Evolutionary conservation across 345 rosid genomes (phyloP), one percentile per base, ranked within the genome.

Genomic region (Brassica nigra): DNA sequence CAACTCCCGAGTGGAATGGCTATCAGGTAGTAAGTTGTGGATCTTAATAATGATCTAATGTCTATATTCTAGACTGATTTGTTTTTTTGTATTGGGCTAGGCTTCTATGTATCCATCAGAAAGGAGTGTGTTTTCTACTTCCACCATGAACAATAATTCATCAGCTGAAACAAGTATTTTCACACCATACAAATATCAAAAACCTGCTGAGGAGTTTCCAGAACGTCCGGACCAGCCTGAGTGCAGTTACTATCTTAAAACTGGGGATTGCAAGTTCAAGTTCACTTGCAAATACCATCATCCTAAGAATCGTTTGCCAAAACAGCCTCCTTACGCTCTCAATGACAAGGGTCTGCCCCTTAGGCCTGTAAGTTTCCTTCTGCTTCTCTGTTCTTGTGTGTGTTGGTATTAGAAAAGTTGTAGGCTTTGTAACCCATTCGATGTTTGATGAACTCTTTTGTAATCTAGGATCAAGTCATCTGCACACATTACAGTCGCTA

Each of bases 181-280:
- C 78, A 37, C 84, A 14, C 85, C 80, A 62, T 87, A 87, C 80
- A 89, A 84, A 78, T 84, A 80, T 34, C 90, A 78, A 69, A 83
- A 81, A 77, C 58, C 79, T 66, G 82, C 83, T 39, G 98, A 89
- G 72, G 97, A 93, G 72, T 95, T 86, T 79, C 98, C 99, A 1
- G 95, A 90, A 78, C 92, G 97, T 73, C 98, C 97, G 27, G 97
- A 93, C 80, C 92, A 87, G 76, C 95, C 96, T n/a, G 97, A 89
- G 39, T 95, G 98, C 87, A 84, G 76, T 77, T 93, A 83, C 78
- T 95, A 83, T 72, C 47, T 93, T 39, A 91, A 87, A 89, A 91
- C 91, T 23, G 99, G 99, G 71, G 98, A 91, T 58, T 93, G 99
- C 62, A 95, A 90, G 86, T 95, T 85, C 72, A 95, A 81, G 76